A percentile compares a stretch with the other conserved stretches of the same genome.
Evolutionary conservation across 139 green algal genomes (phyloP).

Genomic region (Closterium sp.): DNA sequence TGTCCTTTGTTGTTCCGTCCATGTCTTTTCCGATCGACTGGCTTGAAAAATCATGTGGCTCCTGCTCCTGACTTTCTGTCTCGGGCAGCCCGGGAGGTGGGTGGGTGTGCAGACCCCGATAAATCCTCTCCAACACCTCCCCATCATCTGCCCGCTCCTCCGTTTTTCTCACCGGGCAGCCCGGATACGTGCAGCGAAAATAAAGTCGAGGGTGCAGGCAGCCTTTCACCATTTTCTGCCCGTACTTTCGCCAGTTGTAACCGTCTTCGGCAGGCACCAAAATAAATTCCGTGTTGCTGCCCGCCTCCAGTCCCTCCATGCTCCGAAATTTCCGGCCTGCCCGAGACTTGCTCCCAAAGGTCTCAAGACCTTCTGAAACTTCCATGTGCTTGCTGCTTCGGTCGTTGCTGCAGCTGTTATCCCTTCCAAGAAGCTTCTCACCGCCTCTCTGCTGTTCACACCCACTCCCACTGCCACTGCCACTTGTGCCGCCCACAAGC

Average conservation of each 20-base stretch:
- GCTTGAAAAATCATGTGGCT: no score
- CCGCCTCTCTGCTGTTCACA: background rate
- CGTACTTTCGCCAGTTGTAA: constrained; percentile 62
- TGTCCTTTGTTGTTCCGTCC: no score
- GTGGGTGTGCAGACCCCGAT: background rate
- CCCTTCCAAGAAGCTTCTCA: background rate
- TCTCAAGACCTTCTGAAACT: background rate
- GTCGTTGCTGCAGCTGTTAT: no score
- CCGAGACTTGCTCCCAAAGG: background rate
- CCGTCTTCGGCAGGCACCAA: constrained; percentile 44
- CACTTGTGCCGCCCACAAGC: background rate
- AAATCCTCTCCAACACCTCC: background rate
- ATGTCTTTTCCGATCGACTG: no score
- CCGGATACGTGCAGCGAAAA: constrained; percentile 89
- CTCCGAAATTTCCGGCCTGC: background rate
- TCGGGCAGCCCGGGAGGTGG: background rate
- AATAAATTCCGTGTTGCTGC: background rate
- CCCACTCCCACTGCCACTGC: no score
- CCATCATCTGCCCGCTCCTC: constrained; percentile 17
- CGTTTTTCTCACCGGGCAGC: constrained; percentile 64
- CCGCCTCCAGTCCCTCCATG: background rate
- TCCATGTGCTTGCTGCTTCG: background rate
- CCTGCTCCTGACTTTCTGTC: background rate
- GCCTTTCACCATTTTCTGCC: constrained; percentile 61
- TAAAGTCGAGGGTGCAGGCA: constrained; percentile 65